Base-by-base conservation (phyloP, 768 basidiomycete genomes). In the Rhodotorula toruloides region DNA sequence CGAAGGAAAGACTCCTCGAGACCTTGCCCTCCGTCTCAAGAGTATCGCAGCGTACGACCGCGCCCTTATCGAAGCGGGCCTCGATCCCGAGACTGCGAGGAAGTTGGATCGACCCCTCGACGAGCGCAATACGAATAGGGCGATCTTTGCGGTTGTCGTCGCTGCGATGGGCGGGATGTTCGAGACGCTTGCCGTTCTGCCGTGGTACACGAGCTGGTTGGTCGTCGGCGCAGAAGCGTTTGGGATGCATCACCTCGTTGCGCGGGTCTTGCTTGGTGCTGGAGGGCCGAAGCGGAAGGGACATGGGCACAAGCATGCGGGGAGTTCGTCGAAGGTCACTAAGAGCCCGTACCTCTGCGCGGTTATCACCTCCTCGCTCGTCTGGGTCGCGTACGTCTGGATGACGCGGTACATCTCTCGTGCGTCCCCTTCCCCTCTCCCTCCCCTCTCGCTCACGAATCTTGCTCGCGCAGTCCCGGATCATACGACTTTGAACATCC, bases 11-110 rank as follows among this genome's bases (percentile, higher is more conserved):
- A 93, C 91, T 2, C 85, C 94, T 54, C 81, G 87, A 65, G 96
- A 98, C 73, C 93, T 99, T 90, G 93, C 96, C 0, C 82, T 86
- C 19, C 91, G 96, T 77, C 81, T 98, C 52, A 96, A 96, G 79
- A 90, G 89, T 68, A 75, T 92, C 32, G 89, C 87, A 11, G 88
- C 94, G 3, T 98, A 88, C 87, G 88, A 87, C 75, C 84, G 87
- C 21, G 94, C 90, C 0, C 77, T 97, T 71, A 87, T 90, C 74
- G 92, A 96, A 74, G 89, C 89, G 22, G 90, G 90, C 0, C 82
- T 87, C 81, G 84, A 84, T 57, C 39, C 54, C 21, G 87, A 89
- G 74, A 84, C 87, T 58, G 90, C 90, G 1, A 77, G 84, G 43
- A 83, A 83, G 73, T 84, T 83, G 72, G 79, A 81, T 46, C 84